Percentiles rank a stretch among this genome's conserved stretches.
phyloP scores from a whole-genome alignment of 331 rosid species.

The Acacia pycnantha region DNA sequence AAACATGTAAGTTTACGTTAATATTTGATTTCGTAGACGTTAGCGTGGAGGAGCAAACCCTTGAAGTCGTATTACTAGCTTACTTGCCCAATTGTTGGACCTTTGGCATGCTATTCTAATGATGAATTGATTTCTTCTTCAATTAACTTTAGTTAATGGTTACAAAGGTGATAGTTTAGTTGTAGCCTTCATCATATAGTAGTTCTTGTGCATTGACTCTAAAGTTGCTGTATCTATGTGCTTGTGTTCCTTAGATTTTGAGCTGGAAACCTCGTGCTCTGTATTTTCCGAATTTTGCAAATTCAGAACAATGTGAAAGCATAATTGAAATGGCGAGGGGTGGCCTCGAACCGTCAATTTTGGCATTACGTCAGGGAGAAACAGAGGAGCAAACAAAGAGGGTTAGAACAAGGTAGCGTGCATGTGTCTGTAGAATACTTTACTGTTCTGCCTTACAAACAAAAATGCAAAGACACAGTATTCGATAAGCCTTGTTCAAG shows the following conservation, averaged over 20 bases:
- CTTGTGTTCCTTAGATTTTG: conserved; percentile 50
- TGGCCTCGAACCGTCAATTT: conserved; percentile 59
- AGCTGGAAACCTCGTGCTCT: conserved; percentile 89
- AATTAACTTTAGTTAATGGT: not conserved
- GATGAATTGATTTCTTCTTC: conserved; percentile 7
- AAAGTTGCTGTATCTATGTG: not conserved
- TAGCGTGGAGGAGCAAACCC: not conserved
- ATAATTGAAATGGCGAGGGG: conserved; percentile 56
- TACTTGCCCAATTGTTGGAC: conserved; percentile 6
- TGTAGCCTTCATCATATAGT: not conserved
- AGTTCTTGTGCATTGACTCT: conserved; percentile 25
- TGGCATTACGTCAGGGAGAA: conserved; percentile 86
- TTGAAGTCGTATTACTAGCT: not conserved
- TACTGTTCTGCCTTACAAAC: not conserved
- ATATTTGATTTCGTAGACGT: conserved; percentile 8
- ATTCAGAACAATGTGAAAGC: conserved; percentile 67
- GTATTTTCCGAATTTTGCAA: conserved; percentile 86
- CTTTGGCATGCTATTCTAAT: conserved; percentile 10
- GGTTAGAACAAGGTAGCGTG: conserved; percentile 75
- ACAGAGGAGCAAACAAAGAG: conserved; percentile 64
- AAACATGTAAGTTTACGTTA: not conserved
- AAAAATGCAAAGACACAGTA: not conserved
- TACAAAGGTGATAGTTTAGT: not conserved
- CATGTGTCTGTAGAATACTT: conserved; percentile 1
- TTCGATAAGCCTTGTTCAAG: not conserved